Conservation (phyloP, 129 eudicot genomes). For the Logfia minima region DNA sequence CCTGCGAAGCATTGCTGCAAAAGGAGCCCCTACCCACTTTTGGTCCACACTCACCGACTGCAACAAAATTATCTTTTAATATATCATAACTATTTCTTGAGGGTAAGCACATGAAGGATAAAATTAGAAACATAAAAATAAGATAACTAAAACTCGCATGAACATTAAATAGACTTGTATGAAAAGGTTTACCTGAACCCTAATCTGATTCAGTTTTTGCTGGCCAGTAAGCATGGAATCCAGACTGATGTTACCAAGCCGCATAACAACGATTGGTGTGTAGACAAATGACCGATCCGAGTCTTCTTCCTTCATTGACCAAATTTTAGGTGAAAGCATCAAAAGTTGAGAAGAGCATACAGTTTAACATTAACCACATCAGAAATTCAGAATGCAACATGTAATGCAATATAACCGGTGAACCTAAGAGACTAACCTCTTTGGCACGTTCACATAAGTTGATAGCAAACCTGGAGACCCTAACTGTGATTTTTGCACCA, state of each 20-base stretch:
- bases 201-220: slow-evolving; percentile 55
- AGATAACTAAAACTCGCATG: not conserved
- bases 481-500: slow-evolving; percentile 57
- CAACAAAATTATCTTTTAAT: slow-evolving; percentile 10
- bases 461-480: slow-evolving; percentile 62
- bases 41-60: slow-evolving; percentile 87
- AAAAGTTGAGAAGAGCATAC: too few relatives aligned
- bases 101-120: slow-evolving; percentile 4
- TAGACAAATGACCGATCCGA: slow-evolving; percentile 37
- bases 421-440: slow-evolving; percentile 47
- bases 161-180: not conserved
- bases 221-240: slow-evolving; percentile 64
- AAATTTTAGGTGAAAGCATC: slow-evolving; percentile 18
- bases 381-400: not conserved
- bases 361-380: not conserved
- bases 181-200: slow-evolving; percentile 61
- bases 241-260: slow-evolving; percentile 64
- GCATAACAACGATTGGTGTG: slow-evolving; percentile 57
- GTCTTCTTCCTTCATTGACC: slow-evolving; percentile 54
- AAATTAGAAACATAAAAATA: not conserved
- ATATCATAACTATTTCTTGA: not conserved
- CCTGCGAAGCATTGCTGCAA: slow-evolving; percentile 86
- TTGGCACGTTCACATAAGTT: slow-evolving; percentile 62
- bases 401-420: not conserved
- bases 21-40: slow-evolving; percentile 97